These are phyloP conservation scores for Chionographis japonica DNA, from an alignment of 106 monocot genomes.

Conservation along the genomic window DNA sequence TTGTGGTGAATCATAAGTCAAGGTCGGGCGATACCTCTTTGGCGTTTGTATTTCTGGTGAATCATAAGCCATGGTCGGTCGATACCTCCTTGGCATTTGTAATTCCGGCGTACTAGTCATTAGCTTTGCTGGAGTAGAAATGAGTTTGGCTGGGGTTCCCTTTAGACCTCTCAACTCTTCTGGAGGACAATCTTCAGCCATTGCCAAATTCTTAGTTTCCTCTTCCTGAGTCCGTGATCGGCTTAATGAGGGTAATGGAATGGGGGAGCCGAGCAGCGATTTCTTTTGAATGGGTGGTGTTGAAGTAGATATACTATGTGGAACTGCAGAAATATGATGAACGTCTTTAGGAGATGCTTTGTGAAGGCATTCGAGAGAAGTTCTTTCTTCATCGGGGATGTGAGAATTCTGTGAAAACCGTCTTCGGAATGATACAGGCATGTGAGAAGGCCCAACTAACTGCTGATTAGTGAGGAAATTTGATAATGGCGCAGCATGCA, in stretches of 20 bases:
- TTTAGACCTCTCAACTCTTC: no score
- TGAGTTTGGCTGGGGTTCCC: neutral
- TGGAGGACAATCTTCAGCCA: no score
- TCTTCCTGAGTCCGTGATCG: neutral
- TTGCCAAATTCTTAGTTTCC: neutral
- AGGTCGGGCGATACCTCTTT: conserved; percentile 22
- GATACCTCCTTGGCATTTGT: conserved; percentile 39
- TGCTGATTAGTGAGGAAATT: conserved; percentile 1
- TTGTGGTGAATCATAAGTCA: conserved; percentile 19
- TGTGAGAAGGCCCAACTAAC: conserved; percentile 38
- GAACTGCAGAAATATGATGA: conserved; percentile 2
- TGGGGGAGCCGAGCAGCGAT: conserved; percentile 13
- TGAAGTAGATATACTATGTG: conserved; percentile 12
- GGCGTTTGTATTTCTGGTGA: conserved; percentile 55
- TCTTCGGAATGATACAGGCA: conserved; percentile 47
- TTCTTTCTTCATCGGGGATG: conserved; percentile 16
- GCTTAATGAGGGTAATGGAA: neutral
- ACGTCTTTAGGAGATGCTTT: conserved; percentile 1
- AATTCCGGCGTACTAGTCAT: conserved; percentile 72
- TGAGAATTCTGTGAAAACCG: conserved; percentile 29
- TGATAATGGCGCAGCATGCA: neutral
- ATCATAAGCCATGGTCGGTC: conserved; percentile 7
- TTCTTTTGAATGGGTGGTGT: conserved; percentile 12
- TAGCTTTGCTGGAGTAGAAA: conserved; percentile 11
- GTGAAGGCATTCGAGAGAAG: conserved; percentile 14